Evolutionary conservation across 1,139 yeast species (phyloP).

Genomic region (Suhomyces bribrorum): DNA sequence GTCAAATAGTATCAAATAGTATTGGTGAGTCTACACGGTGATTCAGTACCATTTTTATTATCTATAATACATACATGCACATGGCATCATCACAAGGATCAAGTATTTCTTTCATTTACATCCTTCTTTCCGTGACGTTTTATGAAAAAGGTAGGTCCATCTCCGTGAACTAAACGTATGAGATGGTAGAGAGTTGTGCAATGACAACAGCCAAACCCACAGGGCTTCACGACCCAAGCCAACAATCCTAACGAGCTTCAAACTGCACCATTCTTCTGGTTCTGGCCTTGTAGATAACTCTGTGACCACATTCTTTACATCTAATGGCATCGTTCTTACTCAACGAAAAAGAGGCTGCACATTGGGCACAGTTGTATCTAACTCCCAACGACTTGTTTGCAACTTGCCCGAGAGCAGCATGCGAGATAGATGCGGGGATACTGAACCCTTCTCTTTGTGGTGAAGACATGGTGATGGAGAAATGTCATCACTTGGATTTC

Average conservation of each 20-base stretch:
- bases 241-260: slow-evolving; percentile 49
- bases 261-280: slow-evolving; percentile 88
- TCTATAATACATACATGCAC: neutral
- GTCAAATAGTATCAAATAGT: too few relatives aligned
- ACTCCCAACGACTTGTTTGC: slow-evolving; percentile 81
- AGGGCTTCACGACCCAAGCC: too few relatives aligned
- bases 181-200: neutral
- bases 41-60: neutral
- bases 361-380: slow-evolving; percentile 93
- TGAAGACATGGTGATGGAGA: slow-evolving; percentile 44
- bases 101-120: neutral
- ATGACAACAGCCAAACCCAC: neutral
- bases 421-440: slow-evolving; percentile 77
- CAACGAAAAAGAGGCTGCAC: slow-evolving; percentile 86
- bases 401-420: slow-evolving; percentile 64
- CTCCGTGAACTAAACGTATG: too few relatives aligned
- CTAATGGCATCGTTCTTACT: slow-evolving; percentile 96
- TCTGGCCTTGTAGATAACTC: slow-evolving; percentile 95
- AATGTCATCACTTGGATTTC: slow-evolving; percentile 7
- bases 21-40: too few relatives aligned
- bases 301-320: slow-evolving; percentile 98
- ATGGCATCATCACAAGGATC: neutral
- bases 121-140: neutral
- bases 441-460: slow-evolving; percentile 91
- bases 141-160: too few relatives aligned